Base-by-base conservation (phyloP, 2,329 filamentous ascomycete species). In the Lithohypha guttulata region DNA sequence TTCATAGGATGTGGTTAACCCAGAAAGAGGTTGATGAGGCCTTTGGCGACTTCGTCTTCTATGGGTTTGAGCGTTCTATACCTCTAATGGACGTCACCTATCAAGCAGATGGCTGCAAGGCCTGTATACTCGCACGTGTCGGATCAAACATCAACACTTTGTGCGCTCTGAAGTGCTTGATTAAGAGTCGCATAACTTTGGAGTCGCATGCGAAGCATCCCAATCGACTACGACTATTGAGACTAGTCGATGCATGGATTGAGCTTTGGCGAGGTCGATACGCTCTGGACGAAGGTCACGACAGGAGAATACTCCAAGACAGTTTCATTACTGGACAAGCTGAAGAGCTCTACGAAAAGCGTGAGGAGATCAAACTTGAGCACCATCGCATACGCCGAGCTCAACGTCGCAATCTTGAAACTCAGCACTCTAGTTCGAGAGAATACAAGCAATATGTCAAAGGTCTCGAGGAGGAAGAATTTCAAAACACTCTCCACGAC, bases 341-440 rank as follows among this genome's bases (percentile, higher is more conserved):
- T 6, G 34, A 37, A 37, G 34, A 37, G 15, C 34, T 37, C 6
- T 37, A 30, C 14, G 34, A 37, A 17, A 28, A 29, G 23, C 34
- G 34, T 4, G 8, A 37, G 17, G 34, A 37, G 34, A 19, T 37
- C 8, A 17, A 37, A 17, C 23, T 37, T 13, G 34, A 37, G 23
- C 23, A 37, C 19, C 34, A 37, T n/a, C 34, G 34, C 9, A 9
- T 5, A 8, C 22, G 34, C 18, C 10, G 34, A 29, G 34, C 23
- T 19, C 34, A 37, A 21, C 23, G 34, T 17, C 22, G 21, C 4
- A 23, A 28, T 27, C 34, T 37, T 8, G 17, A 37, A 6, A 11
- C 17, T 8, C 34, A 25, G 9, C 13, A 28, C 26, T 29, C 34
- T 19, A 17, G 17, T 19, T 37, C 34, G 8, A 28, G 21, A 11